Conservation (phyloP, 306 rosid genomes). For the Urtica urens region DNA sequence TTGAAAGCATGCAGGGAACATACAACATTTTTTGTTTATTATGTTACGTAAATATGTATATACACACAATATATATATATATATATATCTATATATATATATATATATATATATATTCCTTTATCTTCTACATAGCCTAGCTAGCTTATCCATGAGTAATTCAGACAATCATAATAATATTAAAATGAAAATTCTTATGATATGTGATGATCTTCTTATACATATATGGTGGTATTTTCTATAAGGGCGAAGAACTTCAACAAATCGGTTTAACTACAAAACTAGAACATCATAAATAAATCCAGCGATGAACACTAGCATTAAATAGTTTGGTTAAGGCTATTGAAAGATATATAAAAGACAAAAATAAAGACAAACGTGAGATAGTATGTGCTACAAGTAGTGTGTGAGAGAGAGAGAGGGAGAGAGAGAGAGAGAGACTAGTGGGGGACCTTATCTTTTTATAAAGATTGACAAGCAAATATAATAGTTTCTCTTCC, state of each 20-base stretch:
- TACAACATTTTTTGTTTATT: background rate
- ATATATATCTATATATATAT: background rate
- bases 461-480: constrained; percentile 6
- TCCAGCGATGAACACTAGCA: too few species aligned
- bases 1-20: background rate
- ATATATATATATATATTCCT: too few species aligned
- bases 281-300: too few species aligned
- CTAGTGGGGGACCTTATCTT: constrained; percentile 16
- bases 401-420: background rate
- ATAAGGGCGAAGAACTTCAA: too few species aligned
- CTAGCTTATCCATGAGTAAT: too few species aligned
- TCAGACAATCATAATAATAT: too few species aligned
- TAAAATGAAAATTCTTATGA: too few species aligned
- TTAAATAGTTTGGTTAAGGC: background rate
- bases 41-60: background rate
- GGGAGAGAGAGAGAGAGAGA: background rate
- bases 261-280: too few species aligned
- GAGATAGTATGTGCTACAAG: constrained; percentile 1
- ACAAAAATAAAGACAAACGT: constrained; percentile 5
- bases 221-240: too few species aligned
- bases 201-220: too few species aligned
- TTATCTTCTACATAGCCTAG: too few species aligned
- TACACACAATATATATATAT: background rate
- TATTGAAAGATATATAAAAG: constrained; percentile 1
- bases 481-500: background rate